Percentiles rank a stretch among this genome's conserved stretches.
Conservation (phyloP, 2,329 filamentous ascomycete genomes). For the Paecilomyces variotii region DNA sequence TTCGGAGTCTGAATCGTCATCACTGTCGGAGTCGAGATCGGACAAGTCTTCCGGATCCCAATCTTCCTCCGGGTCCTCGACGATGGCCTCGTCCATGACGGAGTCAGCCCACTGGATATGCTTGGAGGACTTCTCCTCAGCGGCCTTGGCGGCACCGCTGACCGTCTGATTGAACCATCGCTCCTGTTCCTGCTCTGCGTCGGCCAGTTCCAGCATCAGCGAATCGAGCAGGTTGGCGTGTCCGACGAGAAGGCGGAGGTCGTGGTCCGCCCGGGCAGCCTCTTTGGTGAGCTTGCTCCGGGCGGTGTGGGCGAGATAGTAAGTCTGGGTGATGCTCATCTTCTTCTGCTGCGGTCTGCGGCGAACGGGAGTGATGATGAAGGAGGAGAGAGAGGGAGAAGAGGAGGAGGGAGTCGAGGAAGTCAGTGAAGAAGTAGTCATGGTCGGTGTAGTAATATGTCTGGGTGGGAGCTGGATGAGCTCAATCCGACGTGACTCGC, state of each 20-base stretch:
- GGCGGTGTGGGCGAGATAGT: slow-evolving; percentile 96
- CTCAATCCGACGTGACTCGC: background rate
- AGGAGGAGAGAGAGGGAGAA: background rate
- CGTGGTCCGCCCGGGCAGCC: slow-evolving; percentile 83
- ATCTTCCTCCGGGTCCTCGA: slow-evolving; percentile 66
- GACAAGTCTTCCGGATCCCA: slow-evolving; percentile 57
- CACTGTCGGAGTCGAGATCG: slow-evolving; percentile 48
- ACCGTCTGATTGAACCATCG: slow-evolving; percentile 97
- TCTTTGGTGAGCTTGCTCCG: slow-evolving; percentile 91
- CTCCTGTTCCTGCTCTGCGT: slow-evolving; percentile 92
- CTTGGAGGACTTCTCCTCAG: slow-evolving; percentile 48
- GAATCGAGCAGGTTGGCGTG: slow-evolving; percentile 97
- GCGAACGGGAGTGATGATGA: background rate
- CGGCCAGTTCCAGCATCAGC: slow-evolving; percentile 83
- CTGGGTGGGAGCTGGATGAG: background rate
- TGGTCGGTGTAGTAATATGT: background rate
- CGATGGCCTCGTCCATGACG: slow-evolving; percentile 65
- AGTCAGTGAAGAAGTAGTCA: background rate
- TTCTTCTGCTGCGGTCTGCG: slow-evolving; percentile 47
- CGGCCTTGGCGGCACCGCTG: slow-evolving; percentile 56
- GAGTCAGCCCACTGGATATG: slow-evolving; percentile 85
- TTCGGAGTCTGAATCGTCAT: slow-evolving; percentile 30
- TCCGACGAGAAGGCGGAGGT: slow-evolving; percentile 89
- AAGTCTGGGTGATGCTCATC: slow-evolving; percentile 97
- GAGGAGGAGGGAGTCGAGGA: background rate